Conservation (phyloP, 2,329 filamentous ascomycete species). For the Herpomyces periplanetae region DNA sequence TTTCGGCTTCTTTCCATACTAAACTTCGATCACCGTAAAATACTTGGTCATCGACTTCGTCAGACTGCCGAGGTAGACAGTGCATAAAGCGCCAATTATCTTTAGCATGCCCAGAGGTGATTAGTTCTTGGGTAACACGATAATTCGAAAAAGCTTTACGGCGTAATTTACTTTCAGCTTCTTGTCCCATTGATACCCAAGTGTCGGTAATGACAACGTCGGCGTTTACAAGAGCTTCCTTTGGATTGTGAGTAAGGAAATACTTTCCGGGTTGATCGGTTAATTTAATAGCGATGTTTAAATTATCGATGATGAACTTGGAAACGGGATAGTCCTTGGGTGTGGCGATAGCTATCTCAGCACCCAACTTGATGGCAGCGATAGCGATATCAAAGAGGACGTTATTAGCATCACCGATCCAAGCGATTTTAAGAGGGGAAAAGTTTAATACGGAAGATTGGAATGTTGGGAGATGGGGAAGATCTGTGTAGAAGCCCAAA, state of each 20-base stretch:
- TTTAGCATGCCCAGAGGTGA: constrained; percentile 47
- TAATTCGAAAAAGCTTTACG: constrained; percentile 53
- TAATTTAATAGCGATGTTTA: constrained; percentile 18
- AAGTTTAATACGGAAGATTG: constrained; percentile 18
- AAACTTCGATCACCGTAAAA: constrained; percentile 57
- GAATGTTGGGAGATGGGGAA: constrained; percentile 5
- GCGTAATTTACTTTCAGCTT: constrained; percentile 36
- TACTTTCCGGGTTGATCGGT: constrained; percentile 22
- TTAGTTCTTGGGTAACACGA: constrained; percentile 58
- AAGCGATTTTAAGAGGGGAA: constrained; percentile 56
- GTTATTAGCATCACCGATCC: constrained; percentile 89
- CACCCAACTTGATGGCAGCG: constrained; percentile 46
- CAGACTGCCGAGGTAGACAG: constrained; percentile 56
- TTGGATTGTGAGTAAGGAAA: constrained; percentile 32
- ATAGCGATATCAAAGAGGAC: constrained; percentile 78
- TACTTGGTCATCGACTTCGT: constrained; percentile 77
- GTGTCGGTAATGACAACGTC: constrained; percentile 84
- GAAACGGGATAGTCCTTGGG: constrained; percentile 55
- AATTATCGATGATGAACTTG: constrained; percentile 26
- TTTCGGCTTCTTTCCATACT: constrained; percentile 79
- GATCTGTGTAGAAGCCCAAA: too few species aligned
- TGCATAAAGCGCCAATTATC: constrained; percentile 92
- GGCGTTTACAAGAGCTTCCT: constrained; percentile 46
- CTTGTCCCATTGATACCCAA: constrained; percentile 95
- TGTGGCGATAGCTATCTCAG: constrained; percentile 52